Evolutionary conservation across 106 monocot genomes (phyloP), one percentile per base, ranked within the genome.

Genomic region (Ottelia alismoides): DNA sequence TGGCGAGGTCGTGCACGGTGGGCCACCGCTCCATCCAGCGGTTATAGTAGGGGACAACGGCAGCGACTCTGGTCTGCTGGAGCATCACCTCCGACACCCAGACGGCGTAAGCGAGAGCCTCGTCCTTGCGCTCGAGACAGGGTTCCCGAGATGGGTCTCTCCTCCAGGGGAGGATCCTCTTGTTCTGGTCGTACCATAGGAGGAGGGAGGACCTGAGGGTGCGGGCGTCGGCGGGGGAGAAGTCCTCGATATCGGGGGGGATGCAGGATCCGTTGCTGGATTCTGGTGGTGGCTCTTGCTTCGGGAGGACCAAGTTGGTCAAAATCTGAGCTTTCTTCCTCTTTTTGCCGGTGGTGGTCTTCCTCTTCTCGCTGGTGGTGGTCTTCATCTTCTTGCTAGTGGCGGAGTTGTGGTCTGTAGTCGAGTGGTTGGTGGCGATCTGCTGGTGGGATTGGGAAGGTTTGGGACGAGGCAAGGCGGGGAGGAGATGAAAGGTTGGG

Each of bases 11-110:
- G 11, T 26, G 52, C 45, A 90, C 57, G 26, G 82, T 80, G 12
- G 98, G 90, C 98, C 98, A 98, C 28, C 57, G 63, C 28, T 45
- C 67, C 90, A 98, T 98, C 98, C 98, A 98, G 24, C 82, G 63
- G 30, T 80, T 62, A 65, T 75, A 98, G 59, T 98, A 98, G 5
- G 11, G 72, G 25, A 90, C 45, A 1, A 98, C 89, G 19, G 77
- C 45, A 1, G 65, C 27, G 9, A 98, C 98, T 50, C 85, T 56
- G 3, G 89, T 98, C 67, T 98, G 98, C 74, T 98, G 98, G 59
- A 98, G 79, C 98, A 98, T 98, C 43, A 90, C 67, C 65, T 98
- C 98, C 45, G 89, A 89, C 7, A 90, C 98, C 98, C 98, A 98
- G 7, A 98, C 98, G 2, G 66, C 85, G 31, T 98, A 98, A 0